These are phyloP conservation scores for Russula griseocarnosa DNA, from an alignment of 768 basidiomycete species.

Conservation along the genomic window DNA sequence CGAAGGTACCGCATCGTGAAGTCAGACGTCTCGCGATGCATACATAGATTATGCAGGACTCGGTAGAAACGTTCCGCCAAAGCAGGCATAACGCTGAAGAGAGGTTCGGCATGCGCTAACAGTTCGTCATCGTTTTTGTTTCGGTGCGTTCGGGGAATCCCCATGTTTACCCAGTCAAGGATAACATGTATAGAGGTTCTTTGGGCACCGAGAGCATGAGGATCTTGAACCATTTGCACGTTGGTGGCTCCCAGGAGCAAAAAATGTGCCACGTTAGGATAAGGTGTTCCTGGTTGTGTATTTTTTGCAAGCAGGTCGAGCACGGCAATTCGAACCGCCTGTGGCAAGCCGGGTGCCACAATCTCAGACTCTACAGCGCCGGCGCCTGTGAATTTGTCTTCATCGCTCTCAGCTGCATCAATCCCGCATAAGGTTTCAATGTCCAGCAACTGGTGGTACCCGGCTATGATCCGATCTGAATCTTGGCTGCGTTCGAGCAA, in stretches of 20 bases:
- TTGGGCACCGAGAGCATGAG: conserved; percentile 65
- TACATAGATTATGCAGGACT: conserved; percentile 79
- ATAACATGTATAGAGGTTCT: conserved; percentile 77
- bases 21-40: conserved; percentile 79
- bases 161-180: conserved; percentile 68
- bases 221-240: conserved; percentile 70
- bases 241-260: conserved; percentile 66
- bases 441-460: conserved; percentile 65
- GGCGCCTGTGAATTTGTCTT: conserved; percentile 66
- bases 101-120: conserved; percentile 40
- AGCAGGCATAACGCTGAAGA: conserved; percentile 63
- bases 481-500: conserved; percentile 77
- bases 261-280: conserved; percentile 86
- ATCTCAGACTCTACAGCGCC: conserved; percentile 60
- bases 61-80: conserved; percentile 84
- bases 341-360: conserved; percentile 47
- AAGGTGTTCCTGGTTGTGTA: conserved; percentile 55
- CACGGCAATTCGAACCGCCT: conserved; percentile 70
- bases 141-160: conserved; percentile 56
- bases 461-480: conserved; percentile 79
- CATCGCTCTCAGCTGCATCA: conserved; percentile 52
- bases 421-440: conserved; percentile 61
- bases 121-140: conserved; percentile 41
- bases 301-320: conserved; percentile 80
- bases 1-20: conserved; percentile 82